Evolutionary conservation across 2,329 filamentous ascomycete species (phyloP), one percentile per base, ranked within the genome.

Genomic region (Colletotrichum brevisporum): DNA sequence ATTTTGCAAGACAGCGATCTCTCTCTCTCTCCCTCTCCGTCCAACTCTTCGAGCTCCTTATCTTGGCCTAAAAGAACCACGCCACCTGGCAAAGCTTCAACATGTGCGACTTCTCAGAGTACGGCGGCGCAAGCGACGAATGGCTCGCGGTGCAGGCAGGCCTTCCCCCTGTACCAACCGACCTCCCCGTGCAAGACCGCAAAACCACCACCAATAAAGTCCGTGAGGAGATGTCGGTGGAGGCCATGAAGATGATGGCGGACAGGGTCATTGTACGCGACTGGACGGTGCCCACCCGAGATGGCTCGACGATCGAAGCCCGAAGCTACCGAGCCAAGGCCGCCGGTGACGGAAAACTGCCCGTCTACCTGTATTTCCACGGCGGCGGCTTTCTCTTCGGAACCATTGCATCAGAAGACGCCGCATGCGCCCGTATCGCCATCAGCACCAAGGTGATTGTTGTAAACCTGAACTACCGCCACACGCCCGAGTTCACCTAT

Each of bases 311-410:
- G 1, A 77, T 88, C 27, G 78, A 83, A 73, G 83, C 80, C 9
- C 81, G 86, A 39, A 84, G 73, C 55, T 88, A 87, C 72, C 82
- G 83, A 8, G 81, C 85, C 0, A 67, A 74, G 6, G 74, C 75
- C 4, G 71, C 75, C 3, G 67, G 78, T 9, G 36, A 74, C 31
- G 73, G 78, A 10, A 77, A 79, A 50, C 78, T 89, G 0, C 87
- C 88, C 0, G 76, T 88, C 0, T 86, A 84, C 63, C 75, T 86
- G 21, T 84, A 86, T 70, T 75, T 88, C 1, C 88, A 89, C 70
- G 87, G 88, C 4, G 87, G 87, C 3, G 87, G 86, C 0, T 90
- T 86, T 66, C 71, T 88, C 9, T 85, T 86, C n/a, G 89, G 89
- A 2, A 86, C 83, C 0, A 73, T 90, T 2, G 71, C 75, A 1